Evolutionary conservation across 352 stramenopile species (phyloP).

Genomic region (Pythium monospermum): DNA sequence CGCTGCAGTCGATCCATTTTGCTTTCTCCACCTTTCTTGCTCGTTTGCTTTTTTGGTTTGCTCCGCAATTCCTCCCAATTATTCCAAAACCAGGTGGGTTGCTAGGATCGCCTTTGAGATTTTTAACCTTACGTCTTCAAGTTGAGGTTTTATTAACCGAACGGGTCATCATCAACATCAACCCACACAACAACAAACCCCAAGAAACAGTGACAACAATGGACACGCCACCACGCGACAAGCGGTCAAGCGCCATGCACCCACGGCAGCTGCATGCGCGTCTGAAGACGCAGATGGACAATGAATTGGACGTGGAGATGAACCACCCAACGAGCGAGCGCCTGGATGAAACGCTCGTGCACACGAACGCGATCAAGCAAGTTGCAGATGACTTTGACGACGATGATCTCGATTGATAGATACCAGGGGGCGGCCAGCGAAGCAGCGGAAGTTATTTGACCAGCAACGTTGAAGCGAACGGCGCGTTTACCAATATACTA

Average conservation of each 20-base stretch:
- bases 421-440: no score
- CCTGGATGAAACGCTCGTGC: constrained; percentile 53
- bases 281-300: constrained; percentile 72
- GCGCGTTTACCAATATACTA: no score
- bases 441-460: no score
- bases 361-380: constrained; percentile 43
- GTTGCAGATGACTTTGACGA: constrained; percentile 76
- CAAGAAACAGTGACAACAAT: constrained; percentile 25
- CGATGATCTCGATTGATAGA: constrained; percentile 70
- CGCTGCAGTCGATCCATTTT: constrained; percentile 82
- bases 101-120: constrained; percentile 17
- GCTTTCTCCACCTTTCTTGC: constrained; percentile 11
- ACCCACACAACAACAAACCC: not conserved
- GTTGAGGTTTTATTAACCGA: constrained; percentile 21
- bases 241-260: constrained; percentile 25
- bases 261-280: constrained; percentile 61
- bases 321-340: constrained; percentile 43
- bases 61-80: constrained; percentile 6
- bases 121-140: constrained; percentile 27
- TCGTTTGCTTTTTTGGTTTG: constrained; percentile 16
- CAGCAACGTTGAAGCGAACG: no score
- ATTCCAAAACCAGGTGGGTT: constrained; percentile 15
- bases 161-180: no score
- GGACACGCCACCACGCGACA: constrained; percentile 63
- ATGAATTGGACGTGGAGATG: constrained; percentile 52